Percentiles rank a stretch among this genome's conserved stretches.
Evolutionary conservation across 2,329 filamentous ascomycete species (phyloP).

Genomic region (Trichoderma hamatum): DNA sequence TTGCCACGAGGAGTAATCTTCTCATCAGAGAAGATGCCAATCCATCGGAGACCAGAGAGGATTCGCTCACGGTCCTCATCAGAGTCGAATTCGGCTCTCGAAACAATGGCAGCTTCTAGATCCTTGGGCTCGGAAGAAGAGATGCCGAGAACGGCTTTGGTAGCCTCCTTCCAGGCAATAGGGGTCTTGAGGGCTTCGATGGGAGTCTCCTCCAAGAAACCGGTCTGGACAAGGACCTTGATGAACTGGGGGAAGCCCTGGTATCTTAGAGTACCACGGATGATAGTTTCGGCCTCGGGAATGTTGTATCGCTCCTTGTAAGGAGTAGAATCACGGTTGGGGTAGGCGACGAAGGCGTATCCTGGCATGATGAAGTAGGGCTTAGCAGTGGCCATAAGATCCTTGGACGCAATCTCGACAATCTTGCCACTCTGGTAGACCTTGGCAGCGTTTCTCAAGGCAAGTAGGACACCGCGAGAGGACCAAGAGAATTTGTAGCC

Average conservation of each 20-base stretch:
- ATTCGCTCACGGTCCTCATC: conserved; percentile 63
- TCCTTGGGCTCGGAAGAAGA: conserved; percentile 62
- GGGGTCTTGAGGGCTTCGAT: conserved; percentile 57
- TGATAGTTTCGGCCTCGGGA: conserved; percentile 86
- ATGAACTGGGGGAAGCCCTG: conserved; percentile 90
- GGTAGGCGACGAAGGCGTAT: conserved; percentile 88
- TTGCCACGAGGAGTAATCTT: conserved; percentile 73
- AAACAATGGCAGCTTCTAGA: conserved; percentile 70
- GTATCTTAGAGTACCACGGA: conserved; percentile 74
- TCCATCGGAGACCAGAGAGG: conserved; percentile 71
- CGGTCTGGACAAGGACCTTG: conserved; percentile 82
- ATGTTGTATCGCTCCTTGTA: conserved; percentile 91
- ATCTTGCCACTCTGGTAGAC: conserved; percentile 80
- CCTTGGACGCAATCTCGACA: conserved; percentile 67
- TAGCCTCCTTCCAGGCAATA: conserved; percentile 82
- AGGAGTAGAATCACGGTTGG: conserved; percentile 85
- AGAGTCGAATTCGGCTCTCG: conserved; percentile 73
- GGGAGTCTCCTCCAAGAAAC: conserved; percentile 78
- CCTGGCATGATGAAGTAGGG: conserved; percentile 79
- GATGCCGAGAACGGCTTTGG: conserved; percentile 73
- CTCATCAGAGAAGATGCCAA: conserved; percentile 68
- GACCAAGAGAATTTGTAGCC: conserved; percentile 87
- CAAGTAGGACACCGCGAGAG: conserved; percentile 80
- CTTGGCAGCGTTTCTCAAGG: conserved; percentile 81
- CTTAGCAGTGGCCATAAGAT: conserved; percentile 82